A percentile compares a stretch with the other conserved stretches of the same genome.
These are phyloP conservation scores for Tetrahymena thermophila DNA, from an alignment of 73 alveolate species.

Conservation along the genomic window DNA sequence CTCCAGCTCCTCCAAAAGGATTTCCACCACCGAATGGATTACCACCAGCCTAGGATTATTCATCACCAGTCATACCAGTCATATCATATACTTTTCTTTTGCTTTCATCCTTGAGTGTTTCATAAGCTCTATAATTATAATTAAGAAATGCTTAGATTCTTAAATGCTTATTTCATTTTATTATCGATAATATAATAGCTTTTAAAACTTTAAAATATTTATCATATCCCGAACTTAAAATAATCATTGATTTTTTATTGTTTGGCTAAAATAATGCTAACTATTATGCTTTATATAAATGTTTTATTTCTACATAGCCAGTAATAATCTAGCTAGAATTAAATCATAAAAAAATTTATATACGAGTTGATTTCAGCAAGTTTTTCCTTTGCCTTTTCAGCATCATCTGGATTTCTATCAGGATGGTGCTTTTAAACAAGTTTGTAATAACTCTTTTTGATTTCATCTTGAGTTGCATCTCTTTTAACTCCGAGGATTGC, in stretches of 20 bases:
- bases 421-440: slow-evolving; percentile 86
- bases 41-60: slow-evolving; percentile 64
- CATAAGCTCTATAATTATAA: slow-evolving; percentile 67
- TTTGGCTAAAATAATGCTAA: no score
- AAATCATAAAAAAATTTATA: neutral
- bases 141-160: neutral
- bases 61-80: slow-evolving; percentile 90
- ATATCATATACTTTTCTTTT: slow-evolving; percentile 70
- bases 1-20: slow-evolving; percentile 24
- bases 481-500: slow-evolving; percentile 66
- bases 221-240: neutral
- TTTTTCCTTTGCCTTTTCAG: slow-evolving; percentile 79
- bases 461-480: slow-evolving; percentile 73
- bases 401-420: slow-evolving; percentile 65
- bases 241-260: neutral
- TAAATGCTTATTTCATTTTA: neutral
- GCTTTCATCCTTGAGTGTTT: slow-evolving; percentile 63
- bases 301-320: neutral
- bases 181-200: neutral
- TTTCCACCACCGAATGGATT: slow-evolving; percentile 54
- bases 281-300: neutral
- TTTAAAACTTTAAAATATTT: neutral
- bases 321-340: neutral
- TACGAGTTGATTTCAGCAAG: slow-evolving; percentile 73
- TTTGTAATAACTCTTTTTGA: slow-evolving; percentile 82